phyloP scores from a whole-genome alignment of 257 asterid genomes.

The Nyctanthes arbortristis region DNA sequence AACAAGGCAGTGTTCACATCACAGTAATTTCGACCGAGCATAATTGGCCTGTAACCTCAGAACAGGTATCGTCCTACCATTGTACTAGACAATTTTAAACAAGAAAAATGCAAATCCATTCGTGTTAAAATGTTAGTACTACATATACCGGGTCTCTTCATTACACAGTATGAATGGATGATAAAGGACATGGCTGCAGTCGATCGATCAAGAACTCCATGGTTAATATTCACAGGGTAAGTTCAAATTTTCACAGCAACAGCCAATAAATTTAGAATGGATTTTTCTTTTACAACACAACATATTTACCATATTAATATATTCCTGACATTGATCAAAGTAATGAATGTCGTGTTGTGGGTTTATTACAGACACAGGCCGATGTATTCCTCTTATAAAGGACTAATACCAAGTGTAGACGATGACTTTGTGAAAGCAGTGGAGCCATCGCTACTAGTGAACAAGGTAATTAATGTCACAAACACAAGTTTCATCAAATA shows the following conservation, averaged over 20 bases:
- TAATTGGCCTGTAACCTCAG: slow-evolving; percentile 50
- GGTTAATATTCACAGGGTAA: slow-evolving; percentile 83
- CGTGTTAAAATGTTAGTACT: neutral
- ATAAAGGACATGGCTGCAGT: slow-evolving; percentile 65
- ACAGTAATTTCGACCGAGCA: slow-evolving; percentile 88
- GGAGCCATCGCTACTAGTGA: slow-evolving; percentile 63
- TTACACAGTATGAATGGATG: slow-evolving; percentile 73
- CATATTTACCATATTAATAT: too few relatives aligned
- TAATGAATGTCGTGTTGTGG: neutral
- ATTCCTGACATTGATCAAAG: too few relatives aligned
- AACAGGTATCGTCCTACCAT: slow-evolving; percentile 47
- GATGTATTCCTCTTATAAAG: slow-evolving; percentile 58
- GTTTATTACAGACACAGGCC: slow-evolving; percentile 74
- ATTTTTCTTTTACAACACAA: too few relatives aligned
- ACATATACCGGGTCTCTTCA: neutral
- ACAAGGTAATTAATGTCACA: slow-evolving; percentile 43
- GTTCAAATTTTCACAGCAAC: neutral
- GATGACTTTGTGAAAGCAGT: slow-evolving; percentile 47
- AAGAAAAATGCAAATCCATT: neutral
- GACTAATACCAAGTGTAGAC: slow-evolving; percentile 49
- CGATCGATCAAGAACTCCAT: slow-evolving; percentile 72
- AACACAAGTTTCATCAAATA: neutral
- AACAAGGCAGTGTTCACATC: slow-evolving; percentile 77
- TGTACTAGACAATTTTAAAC: neutral
- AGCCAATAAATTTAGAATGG: too few relatives aligned